Evolutionary conservation across 495 filamentous ascomycete genomes (phyloP).

Genomic region (Penicillium pulvis): DNA sequence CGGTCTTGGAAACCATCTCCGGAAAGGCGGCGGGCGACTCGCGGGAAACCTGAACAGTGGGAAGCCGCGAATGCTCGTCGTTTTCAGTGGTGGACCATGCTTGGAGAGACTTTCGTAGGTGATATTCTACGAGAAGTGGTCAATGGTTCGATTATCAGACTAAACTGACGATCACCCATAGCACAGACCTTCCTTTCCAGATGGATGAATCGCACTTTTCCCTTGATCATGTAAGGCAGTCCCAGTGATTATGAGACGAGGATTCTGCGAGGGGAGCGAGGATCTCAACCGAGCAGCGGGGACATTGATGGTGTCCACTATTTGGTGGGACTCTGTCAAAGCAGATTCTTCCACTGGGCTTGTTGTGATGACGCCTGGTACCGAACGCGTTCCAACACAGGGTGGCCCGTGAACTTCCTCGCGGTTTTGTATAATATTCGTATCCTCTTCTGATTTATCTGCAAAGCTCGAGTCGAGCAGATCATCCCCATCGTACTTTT

Average conservation of each 20-base stretch:
- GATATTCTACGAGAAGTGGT: conserved; percentile 16
- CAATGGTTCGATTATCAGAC: conserved; percentile 10
- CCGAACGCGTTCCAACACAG: neutral
- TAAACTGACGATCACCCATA: conserved; percentile 6
- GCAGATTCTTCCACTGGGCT: conserved; percentile 3
- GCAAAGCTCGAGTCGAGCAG: conserved; percentile 1
- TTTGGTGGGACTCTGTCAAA: conserved; percentile 15
- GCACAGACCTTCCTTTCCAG: conserved; percentile 17
- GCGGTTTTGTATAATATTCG: neutral
- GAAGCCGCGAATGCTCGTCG: conserved; percentile 16
- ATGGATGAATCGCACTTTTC: neutral
- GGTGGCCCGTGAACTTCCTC: conserved; percentile 1
- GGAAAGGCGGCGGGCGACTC: conserved; percentile 19
- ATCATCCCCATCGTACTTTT: conserved; percentile 15
- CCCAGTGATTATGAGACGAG: conserved; percentile 5
- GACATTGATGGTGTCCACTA: conserved; percentile 13
- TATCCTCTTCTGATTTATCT: conserved; percentile 1
- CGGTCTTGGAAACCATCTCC: conserved; percentile 15
- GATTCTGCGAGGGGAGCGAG: neutral
- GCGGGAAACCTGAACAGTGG: conserved; percentile 14
- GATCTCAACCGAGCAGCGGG: neutral
- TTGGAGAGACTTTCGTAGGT: conserved; percentile 4
- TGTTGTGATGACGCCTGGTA: neutral
- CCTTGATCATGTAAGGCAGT: conserved; percentile 11
- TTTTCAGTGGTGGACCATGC: conserved; percentile 5